Base-by-base conservation (phyloP, 495 filamentous ascomycete species). In the Penicillium fimorum region DNA sequence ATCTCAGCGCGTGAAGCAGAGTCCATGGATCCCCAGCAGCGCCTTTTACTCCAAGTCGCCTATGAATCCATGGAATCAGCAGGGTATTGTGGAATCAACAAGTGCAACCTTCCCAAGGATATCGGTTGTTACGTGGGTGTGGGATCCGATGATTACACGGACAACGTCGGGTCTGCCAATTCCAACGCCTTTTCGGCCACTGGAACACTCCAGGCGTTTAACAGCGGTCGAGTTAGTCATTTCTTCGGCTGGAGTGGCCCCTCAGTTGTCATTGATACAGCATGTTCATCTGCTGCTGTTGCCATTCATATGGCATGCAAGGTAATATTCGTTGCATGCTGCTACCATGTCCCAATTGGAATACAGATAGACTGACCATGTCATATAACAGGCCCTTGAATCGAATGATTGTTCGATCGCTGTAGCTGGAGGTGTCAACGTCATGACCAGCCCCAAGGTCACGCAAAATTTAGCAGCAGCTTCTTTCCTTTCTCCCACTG, bases 11-110 rank as follows among this genome's bases (percentile, higher is more conserved):
- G 72, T 10, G 80, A 83, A 58, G 74, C 73, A 5, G 55, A 56
- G 6, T 66, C 65, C 13, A 76, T 76, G 71, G 80, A 81, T 40
- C 81, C 79, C 0, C 76, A 79, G 44, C 82, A 79, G 43, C 61
- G 79, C 12, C 56, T 79, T 3, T 33, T 77, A 0, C 68, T 82
- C 3, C 66, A 80, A 25, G 60, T 70, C 0, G 60, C 69, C 2
- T 80, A 80, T 48, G 62, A 81, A 47, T 73, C 75, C 2, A 44
- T 77, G 3, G 71, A 80, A 46, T 68, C 68, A 44, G 62, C 62
- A 17, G 70, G 72, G 0, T 73, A 70, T 46, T 65, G 59, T 52
- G 58, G 62, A n/a, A 11, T 53, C 9, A 20, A 32, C 11, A 24
- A 2, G 2, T n/a, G 13, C 5, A 37, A 35, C 7, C 20, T 35